Evolutionary conservation across 2,329 filamentous ascomycete genomes (phyloP).

Genomic region (Alternaria triticina): DNA sequence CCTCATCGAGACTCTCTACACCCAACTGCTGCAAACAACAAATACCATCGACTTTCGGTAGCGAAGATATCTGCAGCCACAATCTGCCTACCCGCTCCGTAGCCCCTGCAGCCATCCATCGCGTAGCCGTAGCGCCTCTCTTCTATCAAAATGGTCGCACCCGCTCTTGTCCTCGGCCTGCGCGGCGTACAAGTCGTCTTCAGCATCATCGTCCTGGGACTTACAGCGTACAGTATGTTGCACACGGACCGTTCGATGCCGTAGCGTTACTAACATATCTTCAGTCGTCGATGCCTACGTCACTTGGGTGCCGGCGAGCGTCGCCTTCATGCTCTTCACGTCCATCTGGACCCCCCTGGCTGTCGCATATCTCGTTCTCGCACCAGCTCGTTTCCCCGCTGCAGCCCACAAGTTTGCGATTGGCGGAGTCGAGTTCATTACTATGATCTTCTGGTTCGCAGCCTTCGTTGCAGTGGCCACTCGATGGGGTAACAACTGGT

Average conservation of each 20-base stretch:
- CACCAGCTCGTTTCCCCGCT: slow-evolving; percentile 65
- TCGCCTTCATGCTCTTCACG: slow-evolving; percentile 83
- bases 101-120: slow-evolving; percentile 1
- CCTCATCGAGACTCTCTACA: neutral
- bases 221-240: slow-evolving; percentile 75
- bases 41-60: neutral
- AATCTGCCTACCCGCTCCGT: slow-evolving; percentile 1
- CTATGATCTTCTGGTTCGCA: slow-evolving; percentile 90
- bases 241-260: neutral
- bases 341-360: slow-evolving; percentile 74
- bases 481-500: slow-evolving; percentile 63
- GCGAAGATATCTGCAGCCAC: slow-evolving; percentile 2
- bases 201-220: slow-evolving; percentile 75
- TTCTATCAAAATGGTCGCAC: slow-evolving; percentile 28
- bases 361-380: slow-evolving; percentile 73
- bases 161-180: slow-evolving; percentile 62
- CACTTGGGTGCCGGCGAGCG: slow-evolving; percentile 59
- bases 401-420: slow-evolving; percentile 72
- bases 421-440: slow-evolving; percentile 72
- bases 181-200: slow-evolving; percentile 73
- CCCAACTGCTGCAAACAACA: neutral
- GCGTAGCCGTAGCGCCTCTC: neutral
- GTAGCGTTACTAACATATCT: slow-evolving; percentile 4
- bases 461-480: slow-evolving; percentile 80
- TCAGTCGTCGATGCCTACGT: slow-evolving; percentile 58